These are phyloP conservation scores for Xylaria curta DNA, from an alignment of 495 filamentous ascomycete species.

Conservation along the genomic window DNA sequence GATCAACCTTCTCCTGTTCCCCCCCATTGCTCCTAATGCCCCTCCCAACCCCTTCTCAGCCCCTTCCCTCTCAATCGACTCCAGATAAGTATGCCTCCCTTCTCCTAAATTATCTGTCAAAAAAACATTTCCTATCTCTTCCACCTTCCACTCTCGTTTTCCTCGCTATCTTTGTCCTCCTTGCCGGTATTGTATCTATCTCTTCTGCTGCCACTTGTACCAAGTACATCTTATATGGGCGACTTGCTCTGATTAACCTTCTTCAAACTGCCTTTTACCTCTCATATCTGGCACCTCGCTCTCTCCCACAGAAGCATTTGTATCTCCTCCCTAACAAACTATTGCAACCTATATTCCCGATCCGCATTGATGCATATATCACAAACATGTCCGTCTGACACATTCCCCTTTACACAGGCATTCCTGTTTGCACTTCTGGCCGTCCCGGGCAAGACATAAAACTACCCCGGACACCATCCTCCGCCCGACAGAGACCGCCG, in stretches of 20 bases:
- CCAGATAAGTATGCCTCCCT: neutral
- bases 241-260: neutral
- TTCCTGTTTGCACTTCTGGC: neutral
- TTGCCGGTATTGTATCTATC: neutral
- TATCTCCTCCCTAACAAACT: neutral
- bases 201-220: neutral
- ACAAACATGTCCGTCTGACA: neutral
- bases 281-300: neutral
- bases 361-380: neutral
- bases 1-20: neutral
- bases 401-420: neutral
- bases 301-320: neutral
- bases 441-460: constrained; percentile 5
- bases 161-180: neutral
- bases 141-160: neutral
- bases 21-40: no score
- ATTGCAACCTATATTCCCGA: neutral
- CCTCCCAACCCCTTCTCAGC: neutral
- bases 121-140: neutral
- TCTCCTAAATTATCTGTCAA: neutral
- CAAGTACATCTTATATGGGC: neutral
- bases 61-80: neutral
- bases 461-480: neutral
- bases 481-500: neutral
- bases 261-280: neutral